These are phyloP conservation scores for Malus asiatica DNA, from an alignment of 306 rosid genomes.

Conservation along the genomic window DNA sequence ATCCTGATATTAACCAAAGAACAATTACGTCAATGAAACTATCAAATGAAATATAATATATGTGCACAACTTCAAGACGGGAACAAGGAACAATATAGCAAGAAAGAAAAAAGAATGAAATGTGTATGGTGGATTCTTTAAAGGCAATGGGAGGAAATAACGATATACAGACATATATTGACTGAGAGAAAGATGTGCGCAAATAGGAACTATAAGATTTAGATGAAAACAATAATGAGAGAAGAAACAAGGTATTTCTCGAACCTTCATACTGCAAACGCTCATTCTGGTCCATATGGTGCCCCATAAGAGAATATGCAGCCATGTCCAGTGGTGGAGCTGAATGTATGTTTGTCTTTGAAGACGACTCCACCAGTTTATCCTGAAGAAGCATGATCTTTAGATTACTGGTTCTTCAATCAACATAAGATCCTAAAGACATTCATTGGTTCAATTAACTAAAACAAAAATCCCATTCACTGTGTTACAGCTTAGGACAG, in stretches of 20 bases:
- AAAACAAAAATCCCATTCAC: conserved; percentile 30
- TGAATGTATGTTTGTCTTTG: conserved; percentile 46
- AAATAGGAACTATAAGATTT: background rate
- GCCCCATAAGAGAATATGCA: conserved; percentile 50
- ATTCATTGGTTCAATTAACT: conserved; percentile 38
- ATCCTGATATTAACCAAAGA: conserved; percentile 46
- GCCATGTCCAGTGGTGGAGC: conserved; percentile 38
- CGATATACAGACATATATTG: background rate
- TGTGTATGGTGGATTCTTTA: background rate
- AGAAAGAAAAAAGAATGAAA: background rate
- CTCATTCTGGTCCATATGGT: conserved; percentile 41
- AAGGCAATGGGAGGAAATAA: background rate
- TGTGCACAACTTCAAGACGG: background rate
- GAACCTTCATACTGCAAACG: conserved; percentile 61
- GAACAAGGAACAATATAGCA: background rate
- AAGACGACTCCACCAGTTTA: conserved; percentile 65
- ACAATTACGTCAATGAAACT: conserved; percentile 13
- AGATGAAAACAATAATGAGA: background rate
- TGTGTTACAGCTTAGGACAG: conserved; percentile 16
- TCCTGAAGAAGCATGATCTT: conserved; percentile 87
- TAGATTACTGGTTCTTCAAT: conserved; percentile 71
- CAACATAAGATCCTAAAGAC: conserved; percentile 67
- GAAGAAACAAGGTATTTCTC: conserved; percentile 12
- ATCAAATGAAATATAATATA: background rate
- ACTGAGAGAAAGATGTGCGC: background rate